phyloP scores from a whole-genome alignment of 345 rosid genomes.

The Combretum micranthum region DNA sequence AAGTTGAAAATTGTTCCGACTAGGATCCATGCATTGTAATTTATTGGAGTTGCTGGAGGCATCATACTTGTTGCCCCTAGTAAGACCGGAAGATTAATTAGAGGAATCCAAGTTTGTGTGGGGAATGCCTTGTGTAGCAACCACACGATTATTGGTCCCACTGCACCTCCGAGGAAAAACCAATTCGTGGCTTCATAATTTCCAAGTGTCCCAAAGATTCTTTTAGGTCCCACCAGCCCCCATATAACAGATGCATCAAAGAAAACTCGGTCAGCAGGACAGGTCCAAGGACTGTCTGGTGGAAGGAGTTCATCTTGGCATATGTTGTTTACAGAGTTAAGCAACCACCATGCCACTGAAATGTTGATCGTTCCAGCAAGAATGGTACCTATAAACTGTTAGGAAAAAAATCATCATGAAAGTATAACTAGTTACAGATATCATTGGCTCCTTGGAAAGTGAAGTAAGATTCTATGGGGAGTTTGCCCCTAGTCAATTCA shows the following conservation, averaged over 20 bases:
- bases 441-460: too few relatives aligned
- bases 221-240: conserved; percentile 76
- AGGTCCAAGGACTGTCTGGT: conserved; percentile 66
- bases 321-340: conserved; percentile 52
- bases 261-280: conserved; percentile 74
- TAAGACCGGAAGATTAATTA: conserved; percentile 78
- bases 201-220: conserved; percentile 66
- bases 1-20: conserved; percentile 75
- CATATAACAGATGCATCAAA: conserved; percentile 83
- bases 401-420: too few relatives aligned
- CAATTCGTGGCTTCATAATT: conserved; percentile 66
- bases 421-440: too few relatives aligned
- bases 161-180: conserved; percentile 75
- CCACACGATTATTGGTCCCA: conserved; percentile 70
- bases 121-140: conserved; percentile 65
- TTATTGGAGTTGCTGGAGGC: conserved; percentile 74
- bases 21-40: conserved; percentile 63
- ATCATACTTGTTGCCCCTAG: conserved; percentile 66
- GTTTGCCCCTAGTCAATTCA: too few relatives aligned
- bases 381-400: conserved; percentile 74
- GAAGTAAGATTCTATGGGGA: too few relatives aligned
- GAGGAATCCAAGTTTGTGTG: conserved; percentile 65
- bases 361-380: conserved; percentile 78
- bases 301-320: conserved; percentile 68
- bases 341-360: conserved; percentile 75